phyloP scores from a whole-genome alignment of 108 stramenopile genomes.

The Skeletonema tropicum region DNA sequence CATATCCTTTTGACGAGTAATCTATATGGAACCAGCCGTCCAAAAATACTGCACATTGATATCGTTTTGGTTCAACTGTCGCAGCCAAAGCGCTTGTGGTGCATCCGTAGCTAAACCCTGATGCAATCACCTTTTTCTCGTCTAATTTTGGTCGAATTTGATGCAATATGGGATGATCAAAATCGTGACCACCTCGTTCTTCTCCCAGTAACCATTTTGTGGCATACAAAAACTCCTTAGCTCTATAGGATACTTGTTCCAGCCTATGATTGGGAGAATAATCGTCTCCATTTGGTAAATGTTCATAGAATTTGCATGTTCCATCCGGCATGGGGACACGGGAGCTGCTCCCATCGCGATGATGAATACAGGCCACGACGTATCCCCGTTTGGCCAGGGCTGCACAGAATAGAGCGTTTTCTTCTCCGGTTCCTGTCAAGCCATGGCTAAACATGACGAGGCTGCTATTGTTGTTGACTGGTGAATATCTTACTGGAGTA shows the following conservation, averaged over 20 bases:
- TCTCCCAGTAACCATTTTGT: slow-evolving; percentile 31
- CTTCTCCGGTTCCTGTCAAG: slow-evolving; percentile 66
- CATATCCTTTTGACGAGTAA: slow-evolving; percentile 33
- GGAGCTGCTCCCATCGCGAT: slow-evolving; percentile 61
- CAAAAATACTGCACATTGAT: slow-evolving; percentile 53
- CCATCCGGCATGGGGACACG: slow-evolving; percentile 50
- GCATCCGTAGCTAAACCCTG: slow-evolving; percentile 66
- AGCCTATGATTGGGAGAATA: slow-evolving; percentile 53
- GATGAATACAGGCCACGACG: slow-evolving; percentile 58
- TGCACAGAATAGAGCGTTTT: slow-evolving; percentile 51
- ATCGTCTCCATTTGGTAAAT: slow-evolving; percentile 36
- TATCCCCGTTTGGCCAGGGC: slow-evolving; percentile 58
- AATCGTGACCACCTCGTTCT: slow-evolving; percentile 9
- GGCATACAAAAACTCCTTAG: slow-evolving; percentile 43
- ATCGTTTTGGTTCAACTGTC: slow-evolving; percentile 25
- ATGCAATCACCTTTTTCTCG: slow-evolving; percentile 34
- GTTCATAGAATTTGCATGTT: slow-evolving; percentile 47
- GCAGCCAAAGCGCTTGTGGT: slow-evolving; percentile 49
- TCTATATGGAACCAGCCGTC: slow-evolving; percentile 69
- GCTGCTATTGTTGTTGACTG: slow-evolving; percentile 10
- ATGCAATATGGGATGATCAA: slow-evolving; percentile 20
- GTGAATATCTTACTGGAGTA: slow-evolving; percentile 15
- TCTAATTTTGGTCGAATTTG: slow-evolving; percentile 33
- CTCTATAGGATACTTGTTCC: slow-evolving; percentile 47
- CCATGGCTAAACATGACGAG: slow-evolving; percentile 66